Base-by-base conservation (phyloP, 163 green algal species). In the Scenedesmus sp. region DNA sequence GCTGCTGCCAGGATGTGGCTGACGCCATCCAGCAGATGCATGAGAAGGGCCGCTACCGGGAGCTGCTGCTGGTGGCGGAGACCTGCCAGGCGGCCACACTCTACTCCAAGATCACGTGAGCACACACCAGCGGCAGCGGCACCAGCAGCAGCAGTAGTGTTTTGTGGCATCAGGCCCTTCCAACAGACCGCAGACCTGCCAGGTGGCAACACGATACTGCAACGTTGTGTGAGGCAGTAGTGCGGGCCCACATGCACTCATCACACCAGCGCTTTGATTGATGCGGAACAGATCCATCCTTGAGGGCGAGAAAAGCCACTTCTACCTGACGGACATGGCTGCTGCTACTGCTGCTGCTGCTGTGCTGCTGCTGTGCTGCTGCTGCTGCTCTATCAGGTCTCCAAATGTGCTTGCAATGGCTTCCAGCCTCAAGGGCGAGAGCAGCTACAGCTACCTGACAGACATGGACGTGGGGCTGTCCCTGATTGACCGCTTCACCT, bases 1-100 rank as follows among this genome's bases (percentile, higher is more conserved):
- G 62, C 34, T 79, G 70, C 62, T 87, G 81, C 4, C 59, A 92
- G 46, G 88, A 92, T 52, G 88, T 92, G 20, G 88, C 88, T 23
- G 88, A 92, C 79, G 88, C 81, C 26, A 66, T 92, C 7, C 26
- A 67, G 57, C 88, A 94, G 87, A 92, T 94, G 91, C 74, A 92
- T 59, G 64, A 91, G 6, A 91, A 91, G 70, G 88, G 83, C 23
- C 74, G 97, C 73, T 99, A 98, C 91, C 91, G 94, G 12, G 91
- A 98, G 92, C 84, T 99, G 70, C 90, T 99, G 90, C 84, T 99
- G n/a, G 94, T 99, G 12, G 92, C 98, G 59, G 97, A 99, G 93
- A 99, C 97, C 3, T 99, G 97, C 93, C 94, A 99, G 91, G 97
- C 97, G 1, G 90, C 93, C 59, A 98, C 96, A 0, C 92, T 98